Base-by-base conservation (phyloP, 2,329 filamentous ascomycete species). In the Ilyonectria mors-panacis region DNA sequence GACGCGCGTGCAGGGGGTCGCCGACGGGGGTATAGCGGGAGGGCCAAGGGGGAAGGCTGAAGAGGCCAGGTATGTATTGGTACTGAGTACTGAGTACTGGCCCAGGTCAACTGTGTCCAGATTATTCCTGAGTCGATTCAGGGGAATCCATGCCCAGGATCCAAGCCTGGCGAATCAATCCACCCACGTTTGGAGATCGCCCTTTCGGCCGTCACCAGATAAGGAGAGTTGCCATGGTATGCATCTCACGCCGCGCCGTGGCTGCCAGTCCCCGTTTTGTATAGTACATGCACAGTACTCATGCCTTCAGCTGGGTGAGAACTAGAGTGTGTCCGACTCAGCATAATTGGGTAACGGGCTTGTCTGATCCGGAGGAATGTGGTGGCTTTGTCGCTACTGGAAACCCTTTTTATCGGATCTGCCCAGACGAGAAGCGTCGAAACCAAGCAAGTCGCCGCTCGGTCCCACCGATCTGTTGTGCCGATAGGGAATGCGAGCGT, bases 171-270 rank as follows among this genome's bases (percentile, higher is more conserved):
- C 78, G 77, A 79, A 79, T 79, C 78, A 79, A 74, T 66, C 59
- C 60, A 63, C 76, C 77, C 78, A 79, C 78, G 78, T 79, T 75
- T 75, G 70, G 56, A 77, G 73, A 75, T 76, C 69, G 62, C 17
- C 70, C 30, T 59, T 58, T 8, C 39, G 62, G 35, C 35, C 44
- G 42, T 62, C 44, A 57, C 50, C 59, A 70, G 73, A 72, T 74
- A 74, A 76, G 74, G 59, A 65, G 57, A 53, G 13, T 21, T 51
- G 19, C 50, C 30, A 15, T 28, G 53, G 35, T 10, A 37, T 42
- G 53, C 8, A 44, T 42, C 53, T 56, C 35, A n/a, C 53, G 45
- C 39, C 58, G 63, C 44, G 51, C n/a, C 26, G 45, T 55, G 42
- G 51, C 54, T 56, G 56, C 39, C 26, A 33, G 39, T 57, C 51